phyloP scores from a whole-genome alignment of 164 flowering plant species.

The Stephania japonica region DNA sequence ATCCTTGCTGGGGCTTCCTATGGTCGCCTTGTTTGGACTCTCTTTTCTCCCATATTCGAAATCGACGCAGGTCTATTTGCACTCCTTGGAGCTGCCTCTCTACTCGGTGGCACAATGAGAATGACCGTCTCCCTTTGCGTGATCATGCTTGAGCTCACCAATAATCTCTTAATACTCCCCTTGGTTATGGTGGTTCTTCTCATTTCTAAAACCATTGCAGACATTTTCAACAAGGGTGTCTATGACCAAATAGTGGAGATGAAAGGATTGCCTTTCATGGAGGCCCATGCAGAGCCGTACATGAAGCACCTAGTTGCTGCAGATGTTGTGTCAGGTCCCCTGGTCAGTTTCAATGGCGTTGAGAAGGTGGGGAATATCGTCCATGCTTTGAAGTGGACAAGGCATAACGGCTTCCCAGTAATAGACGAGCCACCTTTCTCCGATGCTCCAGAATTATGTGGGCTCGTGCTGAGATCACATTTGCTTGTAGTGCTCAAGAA shows the following conservation, averaged over 20 bases:
- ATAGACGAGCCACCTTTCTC: conserved; percentile 81
- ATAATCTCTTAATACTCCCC: conserved; percentile 81
- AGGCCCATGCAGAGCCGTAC: conserved; percentile 89
- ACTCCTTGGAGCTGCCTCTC: conserved; percentile 90
- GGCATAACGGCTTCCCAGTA: conserved; percentile 90
- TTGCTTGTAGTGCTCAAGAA: conserved; percentile 70
- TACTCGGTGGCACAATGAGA: conserved; percentile 96
- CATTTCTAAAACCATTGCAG: conserved; percentile 88
- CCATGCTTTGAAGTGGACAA: conserved; percentile 41
- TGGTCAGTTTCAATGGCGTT: conserved; percentile 61
- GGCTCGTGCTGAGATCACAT: conserved; percentile 81
- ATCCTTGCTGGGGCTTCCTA: conserved; percentile 90
- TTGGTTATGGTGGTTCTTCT: conserved; percentile 88
- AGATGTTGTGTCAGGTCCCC: conserved; percentile 79
- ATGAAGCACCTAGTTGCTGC: conserved; percentile 79
- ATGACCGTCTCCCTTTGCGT: conserved; percentile 96
- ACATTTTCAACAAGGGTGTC: conserved; percentile 77
- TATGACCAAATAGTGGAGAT: conserved; percentile 83
- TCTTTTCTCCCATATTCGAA: conserved; percentile 40
- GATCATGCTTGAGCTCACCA: conserved; percentile 88
- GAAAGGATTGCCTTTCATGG: conserved; percentile 90
- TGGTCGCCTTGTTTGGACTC: conserved; percentile 69
- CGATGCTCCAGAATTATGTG: conserved; percentile 67
- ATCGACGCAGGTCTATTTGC: conserved; percentile 80
- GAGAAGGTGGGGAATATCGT: conserved; percentile 71